Evolutionary conservation across 2,329 filamentous ascomycete species (phyloP), one percentile per base, ranked within the genome.

Genomic region (Acrocalymma vagum): DNA sequence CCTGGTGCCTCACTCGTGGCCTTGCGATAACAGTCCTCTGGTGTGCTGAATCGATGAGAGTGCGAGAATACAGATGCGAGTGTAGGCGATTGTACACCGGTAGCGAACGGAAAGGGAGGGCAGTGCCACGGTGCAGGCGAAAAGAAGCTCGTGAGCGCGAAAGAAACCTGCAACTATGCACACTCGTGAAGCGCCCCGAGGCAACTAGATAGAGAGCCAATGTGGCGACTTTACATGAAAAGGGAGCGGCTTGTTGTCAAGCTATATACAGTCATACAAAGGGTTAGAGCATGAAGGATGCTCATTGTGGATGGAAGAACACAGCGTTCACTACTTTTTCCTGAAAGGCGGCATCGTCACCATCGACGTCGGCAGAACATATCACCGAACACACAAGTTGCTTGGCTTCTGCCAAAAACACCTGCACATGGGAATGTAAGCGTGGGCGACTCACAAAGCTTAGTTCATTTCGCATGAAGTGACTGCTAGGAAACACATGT

Each of bases 171-270:
- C 25, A 45, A 35, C 27, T 34, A 37, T 42, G 22, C 31, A 51
- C 34, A 20, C 52, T 63, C 57, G 61, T 62, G 27, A 59, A 45
- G 42, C 60, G 63, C 57, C 56, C 25, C 13, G 25, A 40, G 51
- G 56, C 54, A 39, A 30, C 48, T 20, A 54, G 15, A 37, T 27
- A 38, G 41, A 55, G 43, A 58, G 65, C 65, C 65, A 68, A 67
- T 59, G 39, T 61, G 62, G 39, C 53, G 42, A 38, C 20, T 23
- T 15, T 29, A 31, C 38, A 39, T n/a, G n/a, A n/a, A n/a, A n/a
- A 51, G 26, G 21, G 41, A 48, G 31, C 36, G 44, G 41, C 39
- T 34, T 36, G 27, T 34, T 32, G 29, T 20, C 17, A 27, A 18
- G 13, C 13, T 34, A 29, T 48, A 33, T 24, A 40, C 32, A 47